Conservation (phyloP, 2,329 filamentous ascomycete species). For the Pseudocercospora cruenta region DNA sequence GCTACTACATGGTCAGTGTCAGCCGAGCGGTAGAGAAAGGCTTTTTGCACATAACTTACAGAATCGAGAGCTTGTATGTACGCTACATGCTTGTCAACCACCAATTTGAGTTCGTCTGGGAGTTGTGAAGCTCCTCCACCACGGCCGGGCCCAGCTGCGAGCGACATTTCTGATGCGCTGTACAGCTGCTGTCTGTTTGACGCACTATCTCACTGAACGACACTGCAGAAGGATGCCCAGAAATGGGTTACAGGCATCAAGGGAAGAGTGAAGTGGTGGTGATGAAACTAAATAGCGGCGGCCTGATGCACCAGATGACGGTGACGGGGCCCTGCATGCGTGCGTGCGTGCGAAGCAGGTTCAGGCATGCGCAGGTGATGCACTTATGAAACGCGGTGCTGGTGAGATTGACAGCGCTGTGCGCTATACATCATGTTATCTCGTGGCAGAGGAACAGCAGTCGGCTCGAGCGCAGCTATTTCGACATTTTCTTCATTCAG, state of each 20-base stretch:
- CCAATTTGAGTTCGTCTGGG: slow-evolving; percentile 56
- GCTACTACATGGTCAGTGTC: slow-evolving; percentile 54
- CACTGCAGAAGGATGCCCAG: neutral
- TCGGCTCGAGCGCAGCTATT: neutral
- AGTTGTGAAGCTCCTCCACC: slow-evolving; percentile 46
- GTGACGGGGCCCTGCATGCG: neutral
- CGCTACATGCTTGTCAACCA: slow-evolving; percentile 73
- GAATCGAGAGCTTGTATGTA: slow-evolving; percentile 94
- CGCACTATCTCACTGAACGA: too few species aligned
- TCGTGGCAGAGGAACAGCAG: neutral
- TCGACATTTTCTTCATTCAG: neutral
- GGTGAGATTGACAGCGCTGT: neutral
- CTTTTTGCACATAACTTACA: slow-evolving; percentile 51
- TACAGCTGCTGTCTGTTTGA: too few species aligned
- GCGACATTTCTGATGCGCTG: slow-evolving; percentile 53
- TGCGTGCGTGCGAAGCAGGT: neutral
- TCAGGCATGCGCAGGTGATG: neutral
- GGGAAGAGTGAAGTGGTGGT: neutral
- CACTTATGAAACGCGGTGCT: neutral
- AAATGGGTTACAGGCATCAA: slow-evolving; percentile 11
- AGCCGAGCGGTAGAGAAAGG: slow-evolving; percentile 35
- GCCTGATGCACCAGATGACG: neutral
- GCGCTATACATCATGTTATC: neutral
- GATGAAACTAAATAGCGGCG: neutral
- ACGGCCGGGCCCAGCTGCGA: slow-evolving; percentile 63